Percentiles rank a stretch among this genome's conserved stretches.
phyloP scores from a whole-genome alignment of 139 green algal genomes.

The Dunaliella sp. region DNA sequence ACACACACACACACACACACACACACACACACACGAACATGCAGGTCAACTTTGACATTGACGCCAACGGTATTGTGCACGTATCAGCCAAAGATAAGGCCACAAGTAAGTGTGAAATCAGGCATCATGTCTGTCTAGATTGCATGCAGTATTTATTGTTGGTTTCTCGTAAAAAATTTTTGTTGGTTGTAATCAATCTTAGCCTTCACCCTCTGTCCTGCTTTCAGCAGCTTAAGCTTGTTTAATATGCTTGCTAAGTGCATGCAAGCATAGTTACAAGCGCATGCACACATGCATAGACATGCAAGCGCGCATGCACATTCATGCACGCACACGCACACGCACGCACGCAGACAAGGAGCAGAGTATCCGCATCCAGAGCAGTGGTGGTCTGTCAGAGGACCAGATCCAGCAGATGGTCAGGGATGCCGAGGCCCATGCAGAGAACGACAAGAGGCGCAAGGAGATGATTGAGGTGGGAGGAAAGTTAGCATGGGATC shows the following conservation, averaged over 20 bases:
- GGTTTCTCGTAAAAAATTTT: too few relatives aligned
- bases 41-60: constrained; percentile 49
- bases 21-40: neutral
- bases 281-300: too few relatives aligned
- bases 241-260: too few relatives aligned
- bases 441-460: constrained; percentile 83
- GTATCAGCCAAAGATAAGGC: constrained; percentile 69
- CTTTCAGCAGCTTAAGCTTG: too few relatives aligned
- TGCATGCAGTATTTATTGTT: too few relatives aligned
- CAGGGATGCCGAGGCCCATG: constrained; percentile 82
- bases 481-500: too few relatives aligned
- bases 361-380: constrained; percentile 93
- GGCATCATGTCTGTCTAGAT: too few relatives aligned
- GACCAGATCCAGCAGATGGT: constrained; percentile 94
- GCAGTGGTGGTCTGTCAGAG: constrained; percentile 77
- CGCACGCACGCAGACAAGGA: constrained; percentile 73
- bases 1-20: constrained; percentile 12
- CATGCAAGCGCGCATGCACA: too few relatives aligned
- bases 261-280: too few relatives aligned
- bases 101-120: constrained; percentile 13
- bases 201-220: too few relatives aligned
- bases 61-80: constrained; percentile 93
- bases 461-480: constrained; percentile 92
- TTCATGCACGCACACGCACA: neutral
- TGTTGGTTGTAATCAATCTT: too few relatives aligned